Evolutionary conservation across 78 protist genomes (phyloP).

Genomic region (Protostelium mycophagum): DNA sequence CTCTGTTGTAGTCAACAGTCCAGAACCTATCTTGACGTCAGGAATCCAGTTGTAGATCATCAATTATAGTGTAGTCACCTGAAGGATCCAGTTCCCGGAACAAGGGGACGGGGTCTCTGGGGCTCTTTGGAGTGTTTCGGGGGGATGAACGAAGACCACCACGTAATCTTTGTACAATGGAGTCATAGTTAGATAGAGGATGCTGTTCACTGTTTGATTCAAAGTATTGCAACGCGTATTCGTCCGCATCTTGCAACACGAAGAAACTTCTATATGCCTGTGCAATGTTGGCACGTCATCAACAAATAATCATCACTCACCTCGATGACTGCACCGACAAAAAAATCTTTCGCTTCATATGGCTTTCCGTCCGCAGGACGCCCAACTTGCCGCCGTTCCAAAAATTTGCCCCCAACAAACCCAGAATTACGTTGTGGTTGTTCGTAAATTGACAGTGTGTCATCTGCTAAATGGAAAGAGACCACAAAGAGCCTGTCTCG

Average conservation of each 20-base stretch:
- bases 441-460: slow-evolving; percentile 62
- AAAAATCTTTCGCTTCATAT: slow-evolving; percentile 5
- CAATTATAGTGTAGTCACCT: not conserved
- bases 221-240: not conserved
- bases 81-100: not conserved
- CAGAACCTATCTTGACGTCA: not conserved
- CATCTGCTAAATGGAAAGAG: slow-evolving; percentile 45
- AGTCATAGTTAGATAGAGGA: not conserved
- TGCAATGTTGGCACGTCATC: not conserved
- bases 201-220: not conserved
- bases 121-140: not conserved
- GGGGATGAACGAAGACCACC: not conserved
- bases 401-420: slow-evolving; percentile 58
- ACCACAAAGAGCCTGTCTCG: slow-evolving; percentile 53
- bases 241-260: not conserved
- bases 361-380: not conserved
- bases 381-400: slow-evolving; percentile 24
- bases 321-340: slow-evolving; percentile 12
- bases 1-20: not conserved
- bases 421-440: slow-evolving; percentile 62
- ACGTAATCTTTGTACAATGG: not conserved
- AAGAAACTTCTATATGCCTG: not conserved
- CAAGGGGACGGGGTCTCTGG: not conserved
- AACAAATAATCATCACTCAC: not conserved
- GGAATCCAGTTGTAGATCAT: too few species aligned